These are phyloP conservation scores for Apiospora arundinis DNA, from an alignment of 2,329 filamentous ascomycete species.

Conservation along the genomic window DNA sequence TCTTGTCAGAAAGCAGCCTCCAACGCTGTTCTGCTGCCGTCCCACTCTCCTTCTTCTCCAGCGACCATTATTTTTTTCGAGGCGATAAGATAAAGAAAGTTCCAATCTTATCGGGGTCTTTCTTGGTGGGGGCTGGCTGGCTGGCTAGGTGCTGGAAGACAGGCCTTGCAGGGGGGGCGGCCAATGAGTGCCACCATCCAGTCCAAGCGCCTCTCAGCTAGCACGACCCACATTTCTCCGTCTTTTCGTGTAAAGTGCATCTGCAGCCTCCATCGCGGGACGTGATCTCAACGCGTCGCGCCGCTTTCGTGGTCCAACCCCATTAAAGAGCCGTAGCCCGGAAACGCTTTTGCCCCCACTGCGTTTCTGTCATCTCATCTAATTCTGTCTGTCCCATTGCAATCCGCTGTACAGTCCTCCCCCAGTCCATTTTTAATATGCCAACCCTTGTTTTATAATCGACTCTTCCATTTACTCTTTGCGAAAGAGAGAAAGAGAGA, in stretches of 20 bases:
- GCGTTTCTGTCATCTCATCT: slow-evolving; percentile 25
- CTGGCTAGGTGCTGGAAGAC: background rate
- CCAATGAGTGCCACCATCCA: background rate
- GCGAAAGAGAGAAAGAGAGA: background rate
- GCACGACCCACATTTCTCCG: background rate
- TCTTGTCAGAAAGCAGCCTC: slow-evolving; percentile 11
- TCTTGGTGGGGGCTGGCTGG: background rate
- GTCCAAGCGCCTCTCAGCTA: background rate
- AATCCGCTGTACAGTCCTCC: background rate
- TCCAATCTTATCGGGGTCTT: slow-evolving; percentile 5
- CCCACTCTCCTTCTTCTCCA: slow-evolving; percentile 10
- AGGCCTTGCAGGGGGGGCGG: background rate
- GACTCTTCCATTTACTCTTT: background rate
- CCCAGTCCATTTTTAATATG: slow-evolving; percentile 8
- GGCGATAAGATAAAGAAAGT: slow-evolving; percentile 10
- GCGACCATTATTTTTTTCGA: slow-evolving; percentile 15
- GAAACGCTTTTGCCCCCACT: slow-evolving; percentile 27
- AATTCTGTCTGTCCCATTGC: background rate
- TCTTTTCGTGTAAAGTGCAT: slow-evolving; percentile 14
- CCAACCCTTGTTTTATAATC: slow-evolving; percentile 14
- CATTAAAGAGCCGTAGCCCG: slow-evolving; percentile 4
- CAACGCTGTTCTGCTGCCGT: slow-evolving; percentile 1
- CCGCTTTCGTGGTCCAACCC: slow-evolving; percentile 6
- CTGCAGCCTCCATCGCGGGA: background rate
- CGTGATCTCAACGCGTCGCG: slow-evolving; percentile 28